A percentile compares a stretch with the other conserved stretches of the same genome.
Evolutionary conservation across 2,329 filamentous ascomycete species (phyloP).

Genomic region (Hysterium pulicare): DNA sequence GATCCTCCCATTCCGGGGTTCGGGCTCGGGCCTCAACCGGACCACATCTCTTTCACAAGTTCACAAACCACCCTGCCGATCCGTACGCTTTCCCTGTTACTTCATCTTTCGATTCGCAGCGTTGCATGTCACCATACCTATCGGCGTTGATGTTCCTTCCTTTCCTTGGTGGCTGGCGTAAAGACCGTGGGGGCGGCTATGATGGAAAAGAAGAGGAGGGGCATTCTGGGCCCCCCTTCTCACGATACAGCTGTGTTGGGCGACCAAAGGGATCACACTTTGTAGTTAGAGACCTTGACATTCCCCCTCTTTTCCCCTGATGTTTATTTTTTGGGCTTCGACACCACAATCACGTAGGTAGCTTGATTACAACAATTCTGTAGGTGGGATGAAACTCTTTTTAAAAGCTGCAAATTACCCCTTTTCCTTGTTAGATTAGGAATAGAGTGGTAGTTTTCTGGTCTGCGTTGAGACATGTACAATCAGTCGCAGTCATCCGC

Average conservation of each 20-base stretch:
- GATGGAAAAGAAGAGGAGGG: not conserved
- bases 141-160: constrained; percentile 2
- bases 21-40: not conserved
- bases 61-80: not conserved
- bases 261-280: constrained; percentile 2
- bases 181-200: not conserved
- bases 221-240: not conserved
- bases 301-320: not conserved
- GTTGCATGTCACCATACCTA: not conserved
- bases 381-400: too few relatives aligned
- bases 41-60: not conserved
- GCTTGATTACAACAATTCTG: too few relatives aligned
- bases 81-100: not conserved
- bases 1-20: not conserved
- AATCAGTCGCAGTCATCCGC: too few relatives aligned
- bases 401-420: too few relatives aligned
- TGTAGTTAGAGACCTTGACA: not conserved
- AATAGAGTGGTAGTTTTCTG: too few relatives aligned
- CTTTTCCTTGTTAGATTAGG: too few relatives aligned
- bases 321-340: not conserved
- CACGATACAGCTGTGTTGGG: constrained; percentile 1
- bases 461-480: too few relatives aligned
- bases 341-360: not conserved
- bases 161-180: not conserved
- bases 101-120: not conserved